Conservation (phyloP, 805 yeast species). For the Candida patagonica region DNA sequence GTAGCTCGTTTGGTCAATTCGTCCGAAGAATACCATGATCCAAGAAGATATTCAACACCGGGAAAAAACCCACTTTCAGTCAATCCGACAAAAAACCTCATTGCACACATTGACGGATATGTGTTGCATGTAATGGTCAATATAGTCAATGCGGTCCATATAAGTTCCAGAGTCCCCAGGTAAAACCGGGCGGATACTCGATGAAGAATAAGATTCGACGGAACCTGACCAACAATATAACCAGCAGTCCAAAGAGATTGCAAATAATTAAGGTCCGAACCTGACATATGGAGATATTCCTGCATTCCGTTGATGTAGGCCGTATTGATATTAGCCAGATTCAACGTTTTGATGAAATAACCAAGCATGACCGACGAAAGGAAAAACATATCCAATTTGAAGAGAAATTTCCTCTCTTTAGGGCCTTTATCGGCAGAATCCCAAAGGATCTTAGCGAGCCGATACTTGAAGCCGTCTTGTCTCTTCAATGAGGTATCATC, state of each 20-base stretch:
- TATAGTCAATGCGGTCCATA: conserved; percentile 38
- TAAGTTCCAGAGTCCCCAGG: conserved; percentile 35
- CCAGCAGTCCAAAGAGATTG: conserved; percentile 55
- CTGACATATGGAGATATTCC: conserved; percentile 45
- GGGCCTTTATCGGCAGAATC: conserved; percentile 28
- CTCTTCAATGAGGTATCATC: conserved; percentile 3
- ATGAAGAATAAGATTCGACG: conserved; percentile 49
- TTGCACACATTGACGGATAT: conserved; percentile 33
- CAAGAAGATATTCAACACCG: conserved; percentile 24
- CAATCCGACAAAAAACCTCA: conserved; percentile 26
- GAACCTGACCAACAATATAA: conserved; percentile 55
- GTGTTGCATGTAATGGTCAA: conserved; percentile 34
- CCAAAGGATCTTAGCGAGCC: conserved; percentile 17
- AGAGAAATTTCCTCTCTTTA: conserved; percentile 27
- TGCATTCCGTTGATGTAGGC: conserved; percentile 61
- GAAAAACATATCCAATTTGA: conserved; percentile 33
- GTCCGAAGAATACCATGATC: conserved; percentile 23
- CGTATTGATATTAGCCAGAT: conserved; percentile 34
- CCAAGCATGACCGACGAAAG: conserved; percentile 36
- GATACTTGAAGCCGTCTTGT: conserved; percentile 10
- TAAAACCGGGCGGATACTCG: conserved; percentile 36
- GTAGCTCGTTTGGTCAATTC: conserved; percentile 26
- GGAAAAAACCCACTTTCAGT: conserved; percentile 27
- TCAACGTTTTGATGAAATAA: conserved; percentile 39
- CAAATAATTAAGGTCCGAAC: conserved; percentile 49